Base-by-base conservation (phyloP, 768 basidiomycete genomes). In the Kwoniella dendrophila region DNA sequence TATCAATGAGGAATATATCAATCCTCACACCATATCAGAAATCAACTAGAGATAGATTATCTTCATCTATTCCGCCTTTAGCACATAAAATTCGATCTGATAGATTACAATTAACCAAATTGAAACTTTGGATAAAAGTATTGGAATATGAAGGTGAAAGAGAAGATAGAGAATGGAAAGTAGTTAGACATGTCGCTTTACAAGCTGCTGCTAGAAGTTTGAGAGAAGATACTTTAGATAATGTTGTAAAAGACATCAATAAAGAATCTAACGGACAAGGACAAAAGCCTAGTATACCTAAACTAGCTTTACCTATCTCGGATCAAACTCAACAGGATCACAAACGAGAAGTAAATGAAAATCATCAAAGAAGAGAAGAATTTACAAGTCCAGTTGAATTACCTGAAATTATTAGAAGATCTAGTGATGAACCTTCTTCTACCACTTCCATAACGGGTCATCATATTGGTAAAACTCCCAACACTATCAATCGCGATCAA, bases 21-120 rank as follows among this genome's bases (percentile, higher is more conserved):
- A 85, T 89, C 43, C 83, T 97, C 38, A 88, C 90, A 16, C 94
- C 96, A 2, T 94, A 98, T 78, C 90, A 88, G 72, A 86, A 85
- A 49, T 82, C 87, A 8, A 93, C 93, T 3, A 86, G 93, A 48
- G 89, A 91, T 64, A 85, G 87, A 45, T 83, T 99, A 27, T 80
- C 84, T 24, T 69, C 80, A 24, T 82, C 86, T 2, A 81, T 93
- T 18, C 86, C 86, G 67, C 81, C 79, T 18, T 81, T 88, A 12
- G 85, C 88, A 7, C 87, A 84, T 72, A 83, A 85, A 40, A 80
- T 98, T 50, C 85, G 84, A 69, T 82, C 83, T 64, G 80, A 86
- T 49, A 86, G 91, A 48, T 80, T 95, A 53, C 86, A 90, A n/a
- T 80, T 90, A 49, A 85, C 85, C 67, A 88, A 85, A 72, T 80